Base-by-base conservation (phyloP, 176 grass and related monocot species). In the Eremochloa ophiuroides region DNA sequence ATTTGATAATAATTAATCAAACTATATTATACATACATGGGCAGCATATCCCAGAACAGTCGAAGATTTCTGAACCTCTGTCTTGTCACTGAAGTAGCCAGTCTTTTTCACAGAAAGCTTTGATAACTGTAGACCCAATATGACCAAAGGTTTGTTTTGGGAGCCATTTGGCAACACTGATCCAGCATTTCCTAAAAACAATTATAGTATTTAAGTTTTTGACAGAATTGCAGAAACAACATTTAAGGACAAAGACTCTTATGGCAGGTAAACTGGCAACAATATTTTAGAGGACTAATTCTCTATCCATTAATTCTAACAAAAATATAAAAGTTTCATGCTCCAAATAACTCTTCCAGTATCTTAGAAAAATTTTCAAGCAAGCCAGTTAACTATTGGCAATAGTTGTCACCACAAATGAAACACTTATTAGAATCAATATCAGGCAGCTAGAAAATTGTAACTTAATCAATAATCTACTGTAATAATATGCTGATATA, bases 1-100 rank as follows among this genome's bases (percentile, higher is more conserved):
- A 72, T 33, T 81, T 15, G 7, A 66, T 22, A 25, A 69, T n/a
- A 80, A 89, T 55, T 40, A 39, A 68, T 69, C 55, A 77, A 64
- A 71, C 75, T 23, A 71, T 34, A 73, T 37, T 62, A 81, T 66
- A 82, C 93, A 85, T 93, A 93, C 96, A 90, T 99, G 93, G 56
- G 91, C 86, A 80, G 83, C 87, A 90, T 90, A 99, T 75, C 96
- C 91, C 53, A 99, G 80, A 81, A 80, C 91, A 79, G 79, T 88
- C 40, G 88, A 87, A 86, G 87, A 88, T 50, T 79, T 89, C 70
- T 91, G 91, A 77, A 91, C 26, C 63, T 91, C 91, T 73, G 90
- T 90, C 87, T 93, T 95, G 59, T 95, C 96, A 78, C 88, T 81
- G 66, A 95, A 95, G 85, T 91, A 95, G 53, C 85, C 74, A 9